Conservation (phyloP, 495 filamentous ascomycete genomes). For the Aspergillus haitiensis region DNA sequence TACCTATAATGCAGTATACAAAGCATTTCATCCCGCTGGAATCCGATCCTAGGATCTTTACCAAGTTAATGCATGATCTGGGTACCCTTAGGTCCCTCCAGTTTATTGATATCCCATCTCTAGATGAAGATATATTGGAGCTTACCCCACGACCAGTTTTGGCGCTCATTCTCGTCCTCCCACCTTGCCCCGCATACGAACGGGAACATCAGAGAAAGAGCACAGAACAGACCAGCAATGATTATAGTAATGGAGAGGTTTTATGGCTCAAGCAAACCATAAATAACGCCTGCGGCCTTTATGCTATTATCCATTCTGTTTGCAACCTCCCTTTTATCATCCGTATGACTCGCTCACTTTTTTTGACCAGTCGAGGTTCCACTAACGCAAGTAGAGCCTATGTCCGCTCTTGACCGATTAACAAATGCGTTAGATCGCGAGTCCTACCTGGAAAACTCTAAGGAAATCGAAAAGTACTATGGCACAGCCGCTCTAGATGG, state of each 20-base stretch:
- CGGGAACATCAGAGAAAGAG: not conserved
- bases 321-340: slow-evolving; percentile 5
- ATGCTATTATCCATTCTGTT: slow-evolving; percentile 8
- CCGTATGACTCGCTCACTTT: slow-evolving; percentile 3
- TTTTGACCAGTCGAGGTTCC: not conserved
- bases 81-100: not conserved
- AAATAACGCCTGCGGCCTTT: slow-evolving; percentile 7
- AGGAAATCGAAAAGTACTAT: not conserved
- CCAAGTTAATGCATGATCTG: slow-evolving; percentile 5
- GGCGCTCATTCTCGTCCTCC: slow-evolving; percentile 11
- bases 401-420: not conserved
- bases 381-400: not conserved
- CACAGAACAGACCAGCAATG: not conserved
- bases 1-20: not conserved
- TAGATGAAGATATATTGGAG: slow-evolving; percentile 1
- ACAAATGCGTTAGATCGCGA: not conserved
- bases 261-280: not conserved
- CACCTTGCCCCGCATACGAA: slow-evolving; percentile 8
- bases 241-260: not conserved
- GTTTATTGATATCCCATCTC: slow-evolving; percentile 5
- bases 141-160: not conserved
- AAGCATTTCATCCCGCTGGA: slow-evolving; percentile 13
- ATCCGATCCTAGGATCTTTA: slow-evolving; percentile 9
- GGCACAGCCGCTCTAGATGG: not conserved
- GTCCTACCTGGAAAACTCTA: not conserved